Base-by-base conservation (phyloP, 495 filamentous ascomycete genomes). In the Thozetella sp. region DNA sequence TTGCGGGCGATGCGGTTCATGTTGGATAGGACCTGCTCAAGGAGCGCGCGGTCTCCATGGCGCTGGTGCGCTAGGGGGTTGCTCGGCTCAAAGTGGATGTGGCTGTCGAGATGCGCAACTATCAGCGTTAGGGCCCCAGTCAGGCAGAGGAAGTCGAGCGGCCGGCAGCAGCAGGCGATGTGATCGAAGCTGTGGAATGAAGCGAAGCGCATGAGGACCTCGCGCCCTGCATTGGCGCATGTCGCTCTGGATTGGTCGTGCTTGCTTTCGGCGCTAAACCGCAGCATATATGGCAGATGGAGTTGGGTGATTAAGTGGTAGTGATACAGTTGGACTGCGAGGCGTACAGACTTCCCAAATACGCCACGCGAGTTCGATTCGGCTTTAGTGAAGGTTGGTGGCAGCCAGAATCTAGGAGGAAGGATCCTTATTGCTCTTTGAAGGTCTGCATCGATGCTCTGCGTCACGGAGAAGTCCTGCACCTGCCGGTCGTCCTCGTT, bases 21-120 rank as follows among this genome's bases (percentile, higher is more conserved):
- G 25, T 46, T 70, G 56, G 78, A 70, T 19, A 69, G 67, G 12
- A 64, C 68, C 22, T 77, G 71, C 22, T 83, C 78, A 40, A 83
- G 64, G 56, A 79, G 67, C 2, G 73, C 79, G 12, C 75, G 73
- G 64, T 84, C 81, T 51, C 69, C 67, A 2, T 64, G 60, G 3
- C 69, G 63, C 57, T 80, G 77, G 43, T 83, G 76, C 2, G 72
- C 71, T 19, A 74, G 63, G 25, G 70, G 57, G 53, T 55, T 61
- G 54, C 25, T 53, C 19, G 23, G 13, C 50, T 62, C 1, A 34
- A 24, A n/a, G 24, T 62, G 58, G 27, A 27, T 50, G 15, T 55
- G 43, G 20, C 40, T 51, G 25, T 60, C 26, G 12, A 60, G 60
- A 43, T 68, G 65, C 30, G 56, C 64, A 64, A 61, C 40, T 63